Base-by-base conservation (phyloP, 2,329 filamentous ascomycete genomes). In the Calycina marina region DNA sequence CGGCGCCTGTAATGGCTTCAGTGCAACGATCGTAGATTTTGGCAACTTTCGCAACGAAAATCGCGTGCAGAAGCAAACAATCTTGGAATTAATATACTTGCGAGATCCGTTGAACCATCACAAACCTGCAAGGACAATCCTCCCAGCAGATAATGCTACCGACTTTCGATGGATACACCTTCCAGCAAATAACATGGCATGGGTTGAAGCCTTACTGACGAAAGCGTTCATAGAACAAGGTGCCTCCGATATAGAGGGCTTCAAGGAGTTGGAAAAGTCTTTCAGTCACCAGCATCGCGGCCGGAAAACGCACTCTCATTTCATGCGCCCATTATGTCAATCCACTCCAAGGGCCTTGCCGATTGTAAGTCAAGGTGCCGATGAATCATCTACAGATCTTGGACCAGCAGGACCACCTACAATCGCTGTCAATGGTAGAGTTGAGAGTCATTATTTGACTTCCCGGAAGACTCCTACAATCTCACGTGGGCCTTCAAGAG, bases 181-280 rank as follows among this genome's bases (percentile, higher is more conserved):
- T 10, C 45, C 45, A 14, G 44, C 45, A 2, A 48, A 48, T 22
- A 48, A 48, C 18, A 47, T 48, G 40, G 40, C 41, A 14, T 48
- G 45, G 45, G 38, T 48, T 4, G 45, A 48, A 35, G 38, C 42
- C 8, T 37, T 48, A 11, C 32, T 47, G 5, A 45, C 42, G 2
- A 47, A 47, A 18, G 25, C 40, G 5, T 48, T 48, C 28, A 45
- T 48, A 14, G 45, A 48, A 34, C 42, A 48, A 39, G 43, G 38
- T 4, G 40, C 41, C 8, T 32, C 30, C 28, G 45, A 48, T 39
- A 35, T 47, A 5, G 42, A 48, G n/a, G 44, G 45, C 1, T 47
- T 46, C 24, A 46, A 45, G 35, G 44, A 42, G 8, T 31, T 48
- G 2, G 45, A 48, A 32, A 40, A 12, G 18, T 29, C 44, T 6